Base-by-base conservation (phyloP, 805 yeast genomes). In the Cephaloascus albidus region DNA sequence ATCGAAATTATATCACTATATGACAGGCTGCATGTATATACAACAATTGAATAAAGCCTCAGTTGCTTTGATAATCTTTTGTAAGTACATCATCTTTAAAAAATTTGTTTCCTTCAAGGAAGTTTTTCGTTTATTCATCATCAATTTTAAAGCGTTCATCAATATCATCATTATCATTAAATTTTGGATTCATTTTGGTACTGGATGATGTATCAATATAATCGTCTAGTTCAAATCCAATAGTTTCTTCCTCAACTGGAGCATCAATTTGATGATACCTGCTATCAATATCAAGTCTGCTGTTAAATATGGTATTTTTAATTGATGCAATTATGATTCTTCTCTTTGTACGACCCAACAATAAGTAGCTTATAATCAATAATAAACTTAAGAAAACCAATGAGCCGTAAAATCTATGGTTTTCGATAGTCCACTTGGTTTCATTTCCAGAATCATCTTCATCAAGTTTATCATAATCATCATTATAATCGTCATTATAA, bases 351-450 rank as follows among this genome's bases (percentile, higher is more conserved):
- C 37, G 32, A 15, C 44, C 44, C 5, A 42, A 15, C 31, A 42
- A 19, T n/a, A 45, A 17, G 3, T 40, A 18, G 2, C 41, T 27
- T 2, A 41, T 20, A 3, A 48, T 3, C 5, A 40, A 20, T 4
- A 44, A 38, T 16, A 31, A n/a, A 31, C 33, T 15, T 16, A 31
- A 31, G 15, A 40, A 37, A 6, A 37, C 26, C 26, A 39, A 12
- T 12, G 41, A 18, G 3, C 72, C 72, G 37, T 60, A 60, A 58
- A 64, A 54, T 18, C 70, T 51, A 44, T 67, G 72, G 1, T 72
- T 72, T 39, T 60, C 62, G 51, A 68, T 50, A 50, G 67, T 47
- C 71, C 70, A 54, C 50, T 61, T 54, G 66, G 60, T 66, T 36
- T 57, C 65, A 17, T 39, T 41, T 18, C 53, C 54, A n/a, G 53